Percentiles rank a stretch among this genome's conserved stretches.
These are phyloP conservation scores for Trichosporon asahii DNA, from an alignment of 1,284 basidiomycete genomes.

Conservation along the genomic window DNA sequence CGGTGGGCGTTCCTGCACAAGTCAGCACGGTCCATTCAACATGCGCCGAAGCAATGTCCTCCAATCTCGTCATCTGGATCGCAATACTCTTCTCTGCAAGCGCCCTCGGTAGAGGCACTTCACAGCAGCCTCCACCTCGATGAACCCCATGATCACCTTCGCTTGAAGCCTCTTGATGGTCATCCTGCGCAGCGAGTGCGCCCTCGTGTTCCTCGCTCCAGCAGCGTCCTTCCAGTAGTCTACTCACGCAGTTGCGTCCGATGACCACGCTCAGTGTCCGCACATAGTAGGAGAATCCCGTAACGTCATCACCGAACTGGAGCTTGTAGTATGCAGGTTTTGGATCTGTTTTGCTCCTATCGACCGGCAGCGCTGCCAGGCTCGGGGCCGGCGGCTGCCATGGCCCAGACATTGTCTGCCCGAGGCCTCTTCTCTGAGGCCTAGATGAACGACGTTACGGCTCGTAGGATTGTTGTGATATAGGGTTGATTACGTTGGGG, in stretches of 20 bases:
- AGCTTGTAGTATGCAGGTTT: slow-evolving; percentile 53
- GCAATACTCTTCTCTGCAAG: background rate
- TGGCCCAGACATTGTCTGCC: slow-evolving; percentile 20
- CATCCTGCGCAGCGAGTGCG: background rate
- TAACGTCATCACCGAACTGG: slow-evolving; percentile 50
- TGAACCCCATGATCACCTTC: background rate
- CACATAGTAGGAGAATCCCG: slow-evolving; percentile 53
- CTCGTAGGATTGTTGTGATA: background rate
- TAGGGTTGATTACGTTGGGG: background rate
- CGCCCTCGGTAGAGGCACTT: background rate
- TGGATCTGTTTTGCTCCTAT: slow-evolving; percentile 49
- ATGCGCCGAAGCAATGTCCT: background rate
- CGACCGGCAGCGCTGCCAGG: slow-evolving; percentile 48
- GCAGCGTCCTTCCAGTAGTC: background rate
- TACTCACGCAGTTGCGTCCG: slow-evolving; percentile 47
- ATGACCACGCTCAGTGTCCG: slow-evolving; percentile 49
- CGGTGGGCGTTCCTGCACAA: slow-evolving; percentile 27
- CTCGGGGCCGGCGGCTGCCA: slow-evolving; percentile 47
- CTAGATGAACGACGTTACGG: slow-evolving; percentile 5
- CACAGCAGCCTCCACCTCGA: background rate
- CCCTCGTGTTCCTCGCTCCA: background rate
- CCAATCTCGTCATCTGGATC: background rate
- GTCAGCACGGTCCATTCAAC: slow-evolving; percentile 3
- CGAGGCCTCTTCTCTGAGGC: slow-evolving; percentile 3
- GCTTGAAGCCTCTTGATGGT: background rate